Evolutionary conservation across 2,329 filamentous ascomycete genomes (phyloP), one percentile per base, ranked within the genome.

Genomic region (Alternaria gansuensis): DNA sequence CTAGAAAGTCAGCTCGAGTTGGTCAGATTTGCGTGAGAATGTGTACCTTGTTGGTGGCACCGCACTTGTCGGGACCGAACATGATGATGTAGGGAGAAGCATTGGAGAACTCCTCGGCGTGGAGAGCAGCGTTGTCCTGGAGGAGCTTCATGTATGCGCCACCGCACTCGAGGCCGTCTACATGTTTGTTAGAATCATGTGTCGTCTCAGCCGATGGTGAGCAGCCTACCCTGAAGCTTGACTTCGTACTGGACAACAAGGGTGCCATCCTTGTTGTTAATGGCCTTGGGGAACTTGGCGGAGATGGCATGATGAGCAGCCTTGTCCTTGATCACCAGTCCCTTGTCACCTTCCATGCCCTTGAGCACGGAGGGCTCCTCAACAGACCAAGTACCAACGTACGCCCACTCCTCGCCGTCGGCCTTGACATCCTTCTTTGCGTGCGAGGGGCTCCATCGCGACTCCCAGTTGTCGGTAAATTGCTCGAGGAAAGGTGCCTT

Each of bases 31-130:
- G 36, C 5, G n/a, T 8, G 45, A 8, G 2, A 7, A 6, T 4
- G 3, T 77, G 57, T 80, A 96, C 91, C 90, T 98, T 98, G 90
- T 99, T 99, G 81, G 92, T 98, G 79, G 92, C 87, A 80, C 95
- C 95, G 80, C 95, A 99, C 90, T 98, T 98, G 85, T 99, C 95
- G 73, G 95, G 95, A 70, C 95, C 95, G 79, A 99, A 99, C 95
- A 99, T 99, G 86, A 99, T 96, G 71, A 99, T 91, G 78, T 99
- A 99, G 48, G 95, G 95, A 41, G 94, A 97, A 63, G 90, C 88
- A 83, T 99, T 98, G 80, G 91, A 92, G 85, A 99, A 99, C 84
- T 99, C 95, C 68, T 98, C 94, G 75, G 92, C 88, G 84, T 97
- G 92, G 73, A 99, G 92, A 79, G 92, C 90, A 85, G 94, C 93